Conservation (phyloP, 495 filamentous ascomycete species). For the Daldinia concentrica region DNA sequence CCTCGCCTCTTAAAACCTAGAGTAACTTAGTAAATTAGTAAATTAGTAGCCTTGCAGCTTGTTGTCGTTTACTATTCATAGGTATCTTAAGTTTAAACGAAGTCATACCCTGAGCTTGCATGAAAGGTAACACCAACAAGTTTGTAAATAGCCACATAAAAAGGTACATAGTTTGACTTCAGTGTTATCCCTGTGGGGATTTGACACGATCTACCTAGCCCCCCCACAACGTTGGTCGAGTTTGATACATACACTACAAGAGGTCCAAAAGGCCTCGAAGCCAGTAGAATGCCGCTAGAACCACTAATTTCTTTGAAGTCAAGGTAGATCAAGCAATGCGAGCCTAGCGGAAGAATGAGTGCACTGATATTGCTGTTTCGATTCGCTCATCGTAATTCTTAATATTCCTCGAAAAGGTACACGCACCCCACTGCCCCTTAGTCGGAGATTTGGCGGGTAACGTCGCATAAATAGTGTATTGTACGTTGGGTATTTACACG, state of each 20-base stretch:
- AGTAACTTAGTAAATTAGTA: neutral
- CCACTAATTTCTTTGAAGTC: slow-evolving; percentile 12
- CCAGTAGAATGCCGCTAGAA: slow-evolving; percentile 35
- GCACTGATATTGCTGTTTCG: slow-evolving; percentile 15
- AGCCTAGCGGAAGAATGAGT: slow-evolving; percentile 9
- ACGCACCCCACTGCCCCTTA: slow-evolving; percentile 7
- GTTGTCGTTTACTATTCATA: slow-evolving; percentile 9
- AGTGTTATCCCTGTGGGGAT: slow-evolving; percentile 15
- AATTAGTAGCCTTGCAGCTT: slow-evolving; percentile 21
- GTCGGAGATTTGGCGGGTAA: slow-evolving; percentile 20
- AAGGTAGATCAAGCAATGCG: slow-evolving; percentile 17
- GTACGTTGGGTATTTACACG: neutral
- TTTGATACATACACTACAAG: slow-evolving; percentile 11
- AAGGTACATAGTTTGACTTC: slow-evolving; percentile 4
- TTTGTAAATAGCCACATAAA: slow-evolving; percentile 1
- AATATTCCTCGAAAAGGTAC: neutral
- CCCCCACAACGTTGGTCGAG: slow-evolving; percentile 10
- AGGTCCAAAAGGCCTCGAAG: slow-evolving; percentile 24
- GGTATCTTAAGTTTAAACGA: neutral
- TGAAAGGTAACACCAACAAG: slow-evolving; percentile 5
- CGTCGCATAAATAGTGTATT: slow-evolving; percentile 11
- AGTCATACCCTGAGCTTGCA: slow-evolving; percentile 3
- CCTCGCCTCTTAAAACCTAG: neutral
- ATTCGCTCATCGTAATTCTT: neutral
- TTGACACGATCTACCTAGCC: slow-evolving; percentile 13